These are phyloP conservation scores for Coelastrella sp. DNA, from an alignment of 139 green algal species.

Conservation along the genomic window DNA sequence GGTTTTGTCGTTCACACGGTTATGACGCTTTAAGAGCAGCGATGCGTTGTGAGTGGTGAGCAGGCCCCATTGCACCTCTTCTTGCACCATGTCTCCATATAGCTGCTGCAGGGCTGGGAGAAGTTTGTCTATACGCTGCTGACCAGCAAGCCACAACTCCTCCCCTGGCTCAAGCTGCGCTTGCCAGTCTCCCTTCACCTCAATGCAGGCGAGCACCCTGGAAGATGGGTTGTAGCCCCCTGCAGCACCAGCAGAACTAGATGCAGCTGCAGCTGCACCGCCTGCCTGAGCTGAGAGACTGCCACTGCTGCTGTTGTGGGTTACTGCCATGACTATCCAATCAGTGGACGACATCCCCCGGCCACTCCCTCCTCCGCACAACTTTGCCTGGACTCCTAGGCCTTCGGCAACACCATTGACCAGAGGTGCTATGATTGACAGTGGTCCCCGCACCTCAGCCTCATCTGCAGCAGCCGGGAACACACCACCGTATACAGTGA, in stretches of 20 bases:
- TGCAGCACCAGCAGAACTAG: background rate
- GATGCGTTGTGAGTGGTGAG: background rate
- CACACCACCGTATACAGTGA: background rate
- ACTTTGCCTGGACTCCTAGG: background rate
- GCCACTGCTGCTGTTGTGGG: constrained; percentile 4
- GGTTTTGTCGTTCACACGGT: background rate
- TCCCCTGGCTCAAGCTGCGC: background rate
- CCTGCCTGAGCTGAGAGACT: background rate
- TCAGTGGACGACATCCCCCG: background rate
- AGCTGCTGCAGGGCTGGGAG: constrained; percentile 3
- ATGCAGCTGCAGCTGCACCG: constrained; percentile 6
- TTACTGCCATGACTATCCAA: background rate
- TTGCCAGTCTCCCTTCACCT: background rate
- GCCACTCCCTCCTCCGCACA: background rate
- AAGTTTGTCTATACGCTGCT: background rate
- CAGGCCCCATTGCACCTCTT: constrained; percentile 1
- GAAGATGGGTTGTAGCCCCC: background rate
- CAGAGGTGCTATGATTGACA: background rate
- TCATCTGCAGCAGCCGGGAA: background rate
- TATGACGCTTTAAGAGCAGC: background rate
- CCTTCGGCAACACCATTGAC: background rate
- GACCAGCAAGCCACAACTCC: constrained; percentile 4
- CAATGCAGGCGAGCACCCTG: background rate
- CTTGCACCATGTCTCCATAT: background rate
- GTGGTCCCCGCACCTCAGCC: background rate